These are phyloP conservation scores for Trypanosoma lewisi DNA, from an alignment of 208 protist genomes.

Conservation along the genomic window DNA sequence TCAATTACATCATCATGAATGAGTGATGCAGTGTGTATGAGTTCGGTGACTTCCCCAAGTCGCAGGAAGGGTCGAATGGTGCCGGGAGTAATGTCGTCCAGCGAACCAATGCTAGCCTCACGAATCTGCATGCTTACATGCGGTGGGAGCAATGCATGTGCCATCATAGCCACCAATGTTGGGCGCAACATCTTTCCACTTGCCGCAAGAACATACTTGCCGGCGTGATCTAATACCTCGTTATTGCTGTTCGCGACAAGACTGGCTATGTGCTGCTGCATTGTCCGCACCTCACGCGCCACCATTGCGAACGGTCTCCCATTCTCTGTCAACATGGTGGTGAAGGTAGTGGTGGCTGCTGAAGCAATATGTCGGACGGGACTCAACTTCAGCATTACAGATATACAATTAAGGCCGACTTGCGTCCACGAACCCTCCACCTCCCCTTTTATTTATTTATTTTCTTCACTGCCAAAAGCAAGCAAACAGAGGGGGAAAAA, in stretches of 20 bases:
- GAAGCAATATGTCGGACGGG: background rate
- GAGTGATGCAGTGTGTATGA: constrained; percentile 95
- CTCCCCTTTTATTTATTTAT: no score
- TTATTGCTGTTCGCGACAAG: constrained; percentile 69
- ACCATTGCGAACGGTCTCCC: constrained; percentile 62
- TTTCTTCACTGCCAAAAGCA: background rate
- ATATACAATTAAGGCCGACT: no score
- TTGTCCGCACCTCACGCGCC: constrained; percentile 54
- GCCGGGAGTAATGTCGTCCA: constrained; percentile 60
- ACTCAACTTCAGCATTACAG: constrained; percentile 1
- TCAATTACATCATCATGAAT: constrained; percentile 97
- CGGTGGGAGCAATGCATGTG: constrained; percentile 61
- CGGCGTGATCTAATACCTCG: constrained; percentile 76
- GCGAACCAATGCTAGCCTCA: constrained; percentile 35
- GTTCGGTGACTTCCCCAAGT: constrained; percentile 93
- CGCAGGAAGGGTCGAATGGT: constrained; percentile 71
- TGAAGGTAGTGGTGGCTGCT: background rate
- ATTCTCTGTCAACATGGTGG: constrained; percentile 30
- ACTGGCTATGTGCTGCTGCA: constrained; percentile 55
- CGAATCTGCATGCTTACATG: constrained; percentile 42
- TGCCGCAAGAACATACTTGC: constrained; percentile 57
- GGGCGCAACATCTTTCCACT: constrained; percentile 84
- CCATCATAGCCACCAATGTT: constrained; percentile 74
- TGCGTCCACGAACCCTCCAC: no score
- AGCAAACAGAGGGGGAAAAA: background rate